Conservation (phyloP, 352 stramenopile genomes). For the Saprolegnia diclina region DNA sequence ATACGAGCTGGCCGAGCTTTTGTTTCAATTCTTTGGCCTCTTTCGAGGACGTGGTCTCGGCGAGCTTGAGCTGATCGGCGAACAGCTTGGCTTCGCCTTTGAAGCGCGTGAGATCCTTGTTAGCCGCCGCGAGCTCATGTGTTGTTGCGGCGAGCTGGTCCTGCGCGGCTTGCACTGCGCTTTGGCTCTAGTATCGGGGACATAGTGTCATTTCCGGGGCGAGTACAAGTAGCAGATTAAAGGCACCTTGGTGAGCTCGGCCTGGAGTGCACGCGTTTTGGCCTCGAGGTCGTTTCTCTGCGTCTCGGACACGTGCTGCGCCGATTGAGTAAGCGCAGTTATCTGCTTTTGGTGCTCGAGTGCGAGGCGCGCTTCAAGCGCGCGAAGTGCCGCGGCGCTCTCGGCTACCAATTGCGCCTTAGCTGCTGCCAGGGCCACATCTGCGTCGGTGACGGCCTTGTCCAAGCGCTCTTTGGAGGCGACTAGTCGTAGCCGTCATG, state of each 20-base stretch:
- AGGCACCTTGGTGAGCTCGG: not conserved
- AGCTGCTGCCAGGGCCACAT: not conserved
- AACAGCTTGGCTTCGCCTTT: not conserved
- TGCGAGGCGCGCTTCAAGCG: not conserved
- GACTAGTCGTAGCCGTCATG: not conserved
- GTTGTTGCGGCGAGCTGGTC: not conserved
- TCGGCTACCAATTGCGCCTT: not conserved
- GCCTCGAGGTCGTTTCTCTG: slow-evolving; percentile 11
- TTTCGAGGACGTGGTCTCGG: slow-evolving; percentile 25
- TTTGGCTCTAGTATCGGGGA: not conserved
- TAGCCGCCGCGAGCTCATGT: not conserved
- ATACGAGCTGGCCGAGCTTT: slow-evolving; percentile 27
- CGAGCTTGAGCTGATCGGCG: slow-evolving; percentile 26
- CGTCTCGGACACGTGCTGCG: not conserved
- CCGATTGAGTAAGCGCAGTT: not conserved
- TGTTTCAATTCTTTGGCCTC: slow-evolving; percentile 34
- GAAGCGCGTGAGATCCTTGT: not conserved
- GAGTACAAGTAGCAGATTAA: too few relatives aligned
- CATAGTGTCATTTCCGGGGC: not conserved
- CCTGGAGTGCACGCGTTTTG: not conserved
- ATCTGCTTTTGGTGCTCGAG: slow-evolving; percentile 28
- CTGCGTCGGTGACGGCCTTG: not conserved
- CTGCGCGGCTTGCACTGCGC: not conserved
- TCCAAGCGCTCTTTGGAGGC: not conserved
- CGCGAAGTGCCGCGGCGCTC: not conserved